A percentile compares a stretch with the other conserved stretches of the same genome.
phyloP scores from a whole-genome alignment of 345 rosid species.

The Eucalyptus cloeziana region DNA sequence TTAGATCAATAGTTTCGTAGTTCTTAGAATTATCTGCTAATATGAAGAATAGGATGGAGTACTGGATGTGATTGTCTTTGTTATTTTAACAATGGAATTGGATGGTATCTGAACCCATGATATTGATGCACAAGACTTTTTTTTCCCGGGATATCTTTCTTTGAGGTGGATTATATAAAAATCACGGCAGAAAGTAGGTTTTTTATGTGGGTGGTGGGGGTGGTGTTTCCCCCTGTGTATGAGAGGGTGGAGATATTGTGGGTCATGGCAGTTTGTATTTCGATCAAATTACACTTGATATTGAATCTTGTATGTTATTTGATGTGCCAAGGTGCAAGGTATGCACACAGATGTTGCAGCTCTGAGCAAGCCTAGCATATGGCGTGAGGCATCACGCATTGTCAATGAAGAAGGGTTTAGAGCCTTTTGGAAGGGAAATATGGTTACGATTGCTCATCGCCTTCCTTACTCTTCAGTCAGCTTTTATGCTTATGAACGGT shows the following conservation, averaged over 20 bases:
- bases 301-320: not conserved
- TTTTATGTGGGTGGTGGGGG: not conserved
- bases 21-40: not conserved
- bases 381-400: constrained; percentile 81
- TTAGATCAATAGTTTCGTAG: not conserved
- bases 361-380: constrained; percentile 49
- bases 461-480: constrained; percentile 78
- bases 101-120: not conserved
- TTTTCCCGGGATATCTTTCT: not conserved
- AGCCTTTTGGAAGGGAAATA: constrained; percentile 97
- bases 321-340: constrained; percentile 71
- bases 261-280: not conserved
- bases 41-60: not conserved
- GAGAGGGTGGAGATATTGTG: not conserved
- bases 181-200: not conserved
- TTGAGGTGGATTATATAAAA: not conserved
- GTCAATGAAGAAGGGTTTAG: constrained; percentile 77
- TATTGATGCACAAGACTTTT: not conserved
- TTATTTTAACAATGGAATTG: not conserved
- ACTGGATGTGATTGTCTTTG: not conserved
- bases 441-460: constrained; percentile 88
- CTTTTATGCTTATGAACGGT: constrained; percentile 75
- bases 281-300: not conserved
- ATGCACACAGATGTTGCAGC: constrained; percentile 75
- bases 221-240: not conserved